Conservation (phyloP, 2,329 filamentous ascomycete species). For the Coniochaeta sp. region DNA sequence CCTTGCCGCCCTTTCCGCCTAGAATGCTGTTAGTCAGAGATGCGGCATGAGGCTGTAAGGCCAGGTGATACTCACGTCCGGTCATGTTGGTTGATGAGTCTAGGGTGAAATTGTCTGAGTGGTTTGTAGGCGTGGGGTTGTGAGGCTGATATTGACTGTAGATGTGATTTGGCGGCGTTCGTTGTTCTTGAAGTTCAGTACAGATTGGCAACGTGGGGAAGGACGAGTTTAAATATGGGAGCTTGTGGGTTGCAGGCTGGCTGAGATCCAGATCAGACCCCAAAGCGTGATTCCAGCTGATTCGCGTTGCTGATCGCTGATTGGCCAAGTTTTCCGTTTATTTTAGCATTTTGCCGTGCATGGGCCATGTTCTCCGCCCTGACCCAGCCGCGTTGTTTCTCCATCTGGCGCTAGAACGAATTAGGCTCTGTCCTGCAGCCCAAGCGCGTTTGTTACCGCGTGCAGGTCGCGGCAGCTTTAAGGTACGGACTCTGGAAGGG, state of each 20-base stretch:
- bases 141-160: conserved; percentile 13
- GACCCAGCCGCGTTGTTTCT: not conserved
- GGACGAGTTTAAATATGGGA: conserved; percentile 17
- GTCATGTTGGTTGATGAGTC: conserved; percentile 49
- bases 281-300: not conserved
- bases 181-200: conserved; percentile 6
- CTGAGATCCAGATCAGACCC: conserved; percentile 10
- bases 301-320: not conserved
- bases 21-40: conserved; percentile 30
- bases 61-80: conserved; percentile 46
- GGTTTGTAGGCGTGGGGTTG: conserved; percentile 17
- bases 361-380: not conserved
- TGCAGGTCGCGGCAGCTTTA: no score
- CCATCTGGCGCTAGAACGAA: not conserved
- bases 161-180: conserved; percentile 3
- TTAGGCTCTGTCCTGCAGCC: not conserved
- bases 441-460: not conserved
- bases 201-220: conserved; percentile 17
- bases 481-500: not conserved
- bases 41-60: not conserved
- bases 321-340: not conserved
- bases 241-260: conserved; percentile 8
- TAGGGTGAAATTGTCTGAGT: conserved; percentile 16
- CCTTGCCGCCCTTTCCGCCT: conserved; percentile 97
- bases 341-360: not conserved